phyloP scores from a whole-genome alignment of 345 rosid species.

The Lagerstroemia speciosa region DNA sequence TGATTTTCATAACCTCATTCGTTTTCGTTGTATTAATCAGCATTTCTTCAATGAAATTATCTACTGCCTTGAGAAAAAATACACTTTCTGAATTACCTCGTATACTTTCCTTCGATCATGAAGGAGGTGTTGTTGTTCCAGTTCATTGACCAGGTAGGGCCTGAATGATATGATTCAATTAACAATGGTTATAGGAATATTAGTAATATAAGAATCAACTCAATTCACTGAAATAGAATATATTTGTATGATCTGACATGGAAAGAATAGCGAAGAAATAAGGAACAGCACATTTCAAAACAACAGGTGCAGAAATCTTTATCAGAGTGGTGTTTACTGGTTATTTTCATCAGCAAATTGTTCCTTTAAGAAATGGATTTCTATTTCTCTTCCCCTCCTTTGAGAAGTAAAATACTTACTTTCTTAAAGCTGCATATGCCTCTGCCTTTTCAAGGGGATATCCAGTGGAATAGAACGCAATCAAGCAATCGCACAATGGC shows the following conservation, averaged over 20 bases:
- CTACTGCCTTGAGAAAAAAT: neutral
- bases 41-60: neutral
- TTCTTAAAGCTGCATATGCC: conserved; percentile 79
- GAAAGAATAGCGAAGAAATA: neutral
- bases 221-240: neutral
- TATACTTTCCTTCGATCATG: conserved; percentile 98
- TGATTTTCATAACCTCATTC: neutral
- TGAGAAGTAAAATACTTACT: conserved; percentile 37
- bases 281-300: neutral
- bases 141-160: conserved; percentile 87
- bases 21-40: neutral
- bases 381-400: neutral
- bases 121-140: conserved; percentile 89
- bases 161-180: conserved; percentile 32
- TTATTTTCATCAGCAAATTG: neutral
- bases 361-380: neutral
- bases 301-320: neutral
- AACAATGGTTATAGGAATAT: neutral
- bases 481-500: conserved; percentile 93
- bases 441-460: conserved; percentile 85
- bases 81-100: conserved; percentile 46
- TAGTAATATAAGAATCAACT: neutral
- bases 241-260: neutral
- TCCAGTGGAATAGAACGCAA: conserved; percentile 88
- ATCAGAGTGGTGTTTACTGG: neutral